phyloP scores from a whole-genome alignment of 2,329 filamentous ascomycete genomes.

The Epichloe bromicola region DNA sequence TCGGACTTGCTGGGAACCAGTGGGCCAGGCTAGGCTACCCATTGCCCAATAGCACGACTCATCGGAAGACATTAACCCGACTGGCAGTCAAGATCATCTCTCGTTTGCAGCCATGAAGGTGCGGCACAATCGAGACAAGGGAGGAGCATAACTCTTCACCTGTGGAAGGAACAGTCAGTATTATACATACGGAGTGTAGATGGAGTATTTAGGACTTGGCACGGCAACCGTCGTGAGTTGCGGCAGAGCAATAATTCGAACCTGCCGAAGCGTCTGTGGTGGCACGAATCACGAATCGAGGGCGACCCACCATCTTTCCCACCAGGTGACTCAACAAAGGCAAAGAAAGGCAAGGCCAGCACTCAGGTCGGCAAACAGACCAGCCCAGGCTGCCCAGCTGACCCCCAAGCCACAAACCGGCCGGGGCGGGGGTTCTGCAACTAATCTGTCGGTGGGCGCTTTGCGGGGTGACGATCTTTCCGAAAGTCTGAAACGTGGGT shows the following conservation, averaged over 20 bases:
- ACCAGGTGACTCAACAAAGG: neutral
- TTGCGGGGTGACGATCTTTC: slow-evolving; percentile 6
- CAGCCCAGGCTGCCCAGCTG: slow-evolving; percentile 7
- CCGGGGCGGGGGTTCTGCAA: slow-evolving; percentile 7
- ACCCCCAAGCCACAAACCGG: slow-evolving; percentile 7
- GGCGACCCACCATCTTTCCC: too few species aligned
- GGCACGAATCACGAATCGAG: too few species aligned
- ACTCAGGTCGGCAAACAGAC: slow-evolving; percentile 1
- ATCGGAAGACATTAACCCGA: neutral
- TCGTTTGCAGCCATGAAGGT: neutral
- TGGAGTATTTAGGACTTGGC: neutral
- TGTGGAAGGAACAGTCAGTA: neutral
- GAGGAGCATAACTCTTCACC: neutral
- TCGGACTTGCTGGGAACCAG: too few species aligned
- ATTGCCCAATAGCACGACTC: neutral
- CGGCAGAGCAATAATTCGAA: too few species aligned
- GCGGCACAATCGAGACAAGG: neutral
- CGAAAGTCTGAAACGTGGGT: neutral
- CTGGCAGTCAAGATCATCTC: neutral
- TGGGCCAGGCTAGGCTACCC: too few species aligned
- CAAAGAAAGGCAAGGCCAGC: neutral
- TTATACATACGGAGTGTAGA: neutral
- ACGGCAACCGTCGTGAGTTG: too few species aligned
- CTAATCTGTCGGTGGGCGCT: neutral
- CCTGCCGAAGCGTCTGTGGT: too few species aligned